These are phyloP conservation scores for Deuterostichococcus epilithicus DNA, from an alignment of 139 green algal species.

Conservation along the genomic window DNA sequence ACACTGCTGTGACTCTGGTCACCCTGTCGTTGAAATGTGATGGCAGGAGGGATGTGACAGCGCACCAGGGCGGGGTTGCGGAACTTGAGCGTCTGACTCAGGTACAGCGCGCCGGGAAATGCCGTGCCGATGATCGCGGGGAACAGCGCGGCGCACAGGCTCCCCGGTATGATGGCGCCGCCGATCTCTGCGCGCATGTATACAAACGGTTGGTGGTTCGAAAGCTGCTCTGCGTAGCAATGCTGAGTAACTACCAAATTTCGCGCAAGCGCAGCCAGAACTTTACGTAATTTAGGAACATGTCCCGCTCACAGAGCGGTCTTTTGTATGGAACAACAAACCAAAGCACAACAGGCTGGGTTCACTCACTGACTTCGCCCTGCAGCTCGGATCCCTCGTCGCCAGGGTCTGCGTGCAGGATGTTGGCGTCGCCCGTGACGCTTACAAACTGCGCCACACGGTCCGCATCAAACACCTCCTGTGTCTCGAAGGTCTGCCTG, in stretches of 20 bases:
- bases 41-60: no score
- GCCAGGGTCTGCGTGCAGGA: neutral
- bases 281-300: no score
- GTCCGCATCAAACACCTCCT: neutral
- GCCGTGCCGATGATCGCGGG: conserved; percentile 63
- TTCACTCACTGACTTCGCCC: neutral
- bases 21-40: no score
- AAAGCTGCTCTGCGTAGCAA: no score
- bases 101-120: conserved; percentile 68
- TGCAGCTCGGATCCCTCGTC: neutral
- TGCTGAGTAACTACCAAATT: no score
- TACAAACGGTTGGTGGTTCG: neutral
- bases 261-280: no score
- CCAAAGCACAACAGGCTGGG: no score
- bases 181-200: conserved; percentile 18
- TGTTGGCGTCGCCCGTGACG: neutral
- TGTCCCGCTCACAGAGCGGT: no score
- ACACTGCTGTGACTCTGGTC: no score
- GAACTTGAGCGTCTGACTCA: conserved; percentile 64
- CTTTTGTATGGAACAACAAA: no score
- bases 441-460: neutral
- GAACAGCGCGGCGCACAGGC: conserved; percentile 69
- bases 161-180: conserved; percentile 56
- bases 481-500: neutral
- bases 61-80: conserved; percentile 34